A percentile compares a stretch with the other conserved stretches of the same genome.
Evolutionary conservation across 208 protist genomes (phyloP).

Genomic region (Tritrichomonas foetus): DNA sequence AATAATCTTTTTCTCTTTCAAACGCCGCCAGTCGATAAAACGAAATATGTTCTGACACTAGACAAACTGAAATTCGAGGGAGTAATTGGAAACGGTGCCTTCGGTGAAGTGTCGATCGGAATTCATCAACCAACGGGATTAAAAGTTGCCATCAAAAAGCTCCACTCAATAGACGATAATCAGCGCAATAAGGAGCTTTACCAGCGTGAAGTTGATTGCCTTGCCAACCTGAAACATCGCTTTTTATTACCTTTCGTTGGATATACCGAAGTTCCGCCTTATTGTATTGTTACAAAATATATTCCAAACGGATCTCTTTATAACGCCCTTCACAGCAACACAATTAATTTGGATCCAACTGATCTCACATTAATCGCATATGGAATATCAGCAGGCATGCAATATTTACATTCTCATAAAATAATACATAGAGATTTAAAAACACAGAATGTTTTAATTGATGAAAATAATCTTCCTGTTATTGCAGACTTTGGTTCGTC

Average conservation of each 20-base stretch:
- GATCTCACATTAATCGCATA: neutral
- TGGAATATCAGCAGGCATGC: neutral
- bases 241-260: conserved; percentile 16
- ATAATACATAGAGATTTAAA: conserved; percentile 19
- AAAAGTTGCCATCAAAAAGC: conserved; percentile 40
- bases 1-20: no score
- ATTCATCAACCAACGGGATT: neutral
- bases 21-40: no score
- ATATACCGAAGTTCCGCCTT: neutral
- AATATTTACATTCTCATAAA: neutral
- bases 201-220: neutral
- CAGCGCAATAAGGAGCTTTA: neutral
- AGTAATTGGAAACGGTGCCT: neutral
- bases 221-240: neutral
- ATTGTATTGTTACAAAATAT: neutral
- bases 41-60: neutral
- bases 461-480: neutral
- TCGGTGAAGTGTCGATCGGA: neutral
- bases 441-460: conserved; percentile 23
- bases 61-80: neutral
- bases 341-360: neutral
- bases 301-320: neutral
- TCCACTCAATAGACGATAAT: neutral
- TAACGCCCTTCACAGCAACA: neutral
- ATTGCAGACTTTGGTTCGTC: conserved; percentile 14